Percentiles rank a stretch among this genome's conserved stretches.
Conservation (phyloP, 768 basidiomycete genomes). For the Leccinum variicolor region DNA sequence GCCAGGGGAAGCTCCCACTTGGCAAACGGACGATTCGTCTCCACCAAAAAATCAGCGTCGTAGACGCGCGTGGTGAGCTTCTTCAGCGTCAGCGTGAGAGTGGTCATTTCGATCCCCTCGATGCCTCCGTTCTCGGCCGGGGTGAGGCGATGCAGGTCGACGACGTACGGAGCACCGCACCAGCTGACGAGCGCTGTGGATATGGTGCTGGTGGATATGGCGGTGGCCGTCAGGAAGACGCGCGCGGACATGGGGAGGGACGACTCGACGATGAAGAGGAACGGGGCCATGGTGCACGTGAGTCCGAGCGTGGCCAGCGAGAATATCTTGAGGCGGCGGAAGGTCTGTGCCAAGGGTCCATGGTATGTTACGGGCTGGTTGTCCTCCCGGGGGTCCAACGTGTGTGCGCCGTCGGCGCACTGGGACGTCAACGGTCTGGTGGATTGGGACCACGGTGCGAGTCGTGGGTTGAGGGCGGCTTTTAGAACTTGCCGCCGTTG, state of each 20-base stretch:
- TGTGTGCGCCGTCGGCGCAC: not conserved
- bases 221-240: slow-evolving; percentile 61
- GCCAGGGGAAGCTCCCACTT: slow-evolving; percentile 68
- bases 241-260: slow-evolving; percentile 69
- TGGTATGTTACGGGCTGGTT: slow-evolving; percentile 43
- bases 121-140: slow-evolving; percentile 41
- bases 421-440: slow-evolving; percentile 1
- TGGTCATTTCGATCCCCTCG: slow-evolving; percentile 67
- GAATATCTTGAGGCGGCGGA: slow-evolving; percentile 77
- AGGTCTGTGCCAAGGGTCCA: slow-evolving; percentile 67
- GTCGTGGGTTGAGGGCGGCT: not conserved
- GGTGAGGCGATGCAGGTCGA: slow-evolving; percentile 50
- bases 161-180: slow-evolving; percentile 74
- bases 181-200: slow-evolving; percentile 73
- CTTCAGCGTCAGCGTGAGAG: slow-evolving; percentile 56
- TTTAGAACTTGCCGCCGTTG: not conserved
- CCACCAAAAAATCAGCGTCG: slow-evolving; percentile 67
- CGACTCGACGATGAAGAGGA: slow-evolving; percentile 81
- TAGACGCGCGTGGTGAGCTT: slow-evolving; percentile 69
- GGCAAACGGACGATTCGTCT: slow-evolving; percentile 66
- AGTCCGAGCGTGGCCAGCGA: slow-evolving; percentile 75
- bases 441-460: slow-evolving; percentile 3
- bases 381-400: slow-evolving; percentile 4
- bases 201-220: slow-evolving; percentile 66
- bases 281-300: slow-evolving; percentile 66